These are phyloP conservation scores for Pulicaria dysenterica DNA, from an alignment of 129 eudicot species.

Conservation along the genomic window DNA sequence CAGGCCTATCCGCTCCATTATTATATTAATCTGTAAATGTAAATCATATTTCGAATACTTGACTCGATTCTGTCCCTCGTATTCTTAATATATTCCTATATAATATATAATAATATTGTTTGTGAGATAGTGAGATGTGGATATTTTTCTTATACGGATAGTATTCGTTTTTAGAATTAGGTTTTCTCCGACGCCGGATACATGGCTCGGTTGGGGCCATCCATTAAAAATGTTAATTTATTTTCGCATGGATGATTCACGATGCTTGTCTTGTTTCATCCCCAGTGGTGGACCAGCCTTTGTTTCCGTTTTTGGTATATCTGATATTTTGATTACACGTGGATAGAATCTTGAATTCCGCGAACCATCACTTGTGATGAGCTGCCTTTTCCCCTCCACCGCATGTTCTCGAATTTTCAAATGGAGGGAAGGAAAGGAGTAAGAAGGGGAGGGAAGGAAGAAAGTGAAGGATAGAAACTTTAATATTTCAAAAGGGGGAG, in stretches of 20 bases:
- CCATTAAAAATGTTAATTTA: not conserved
- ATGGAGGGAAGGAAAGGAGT: no score
- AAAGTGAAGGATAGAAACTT: no score
- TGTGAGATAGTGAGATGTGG: no score
- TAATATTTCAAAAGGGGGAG: no score
- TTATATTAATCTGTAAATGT: not conserved
- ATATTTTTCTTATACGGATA: no score
- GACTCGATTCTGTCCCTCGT: no score
- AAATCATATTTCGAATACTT: no score
- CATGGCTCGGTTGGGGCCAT: conserved; percentile 24
- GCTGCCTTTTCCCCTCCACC: no score
- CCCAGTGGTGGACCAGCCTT: conserved; percentile 14
- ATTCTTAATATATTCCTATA: no score
- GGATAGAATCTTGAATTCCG: not conserved
- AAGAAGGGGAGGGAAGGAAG: no score
- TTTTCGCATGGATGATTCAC: conserved; percentile 21
- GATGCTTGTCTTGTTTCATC: conserved; percentile 19
- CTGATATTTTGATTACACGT: conserved; percentile 26
- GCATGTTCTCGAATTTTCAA: no score
- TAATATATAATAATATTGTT: no score
- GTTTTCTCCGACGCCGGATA: conserved; percentile 7
- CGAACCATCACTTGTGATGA: not conserved
- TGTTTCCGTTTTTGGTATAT: not conserved
- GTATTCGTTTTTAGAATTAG: not conserved
- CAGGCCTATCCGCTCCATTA: not conserved